Percentiles rank a stretch among this genome's conserved stretches.
Evolutionary conservation across 1,284 basidiomycete genomes (phyloP).

Genomic region (Mycosarcoma maydis): DNA sequence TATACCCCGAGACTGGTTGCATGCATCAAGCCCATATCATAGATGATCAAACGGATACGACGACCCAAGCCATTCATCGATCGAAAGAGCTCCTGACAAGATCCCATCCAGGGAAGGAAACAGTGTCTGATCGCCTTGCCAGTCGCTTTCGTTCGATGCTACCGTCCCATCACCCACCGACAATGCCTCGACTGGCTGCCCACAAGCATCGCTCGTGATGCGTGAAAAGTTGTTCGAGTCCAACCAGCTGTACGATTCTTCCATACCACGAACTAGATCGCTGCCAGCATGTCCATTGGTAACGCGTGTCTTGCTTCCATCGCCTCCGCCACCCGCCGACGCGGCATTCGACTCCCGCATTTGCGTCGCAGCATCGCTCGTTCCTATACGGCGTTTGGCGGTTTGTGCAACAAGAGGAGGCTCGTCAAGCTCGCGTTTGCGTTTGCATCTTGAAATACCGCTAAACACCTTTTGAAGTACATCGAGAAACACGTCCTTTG

Average conservation of each 20-base stretch:
- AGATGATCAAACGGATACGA: constrained; percentile 41
- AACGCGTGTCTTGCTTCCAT: background rate
- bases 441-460: constrained; percentile 15
- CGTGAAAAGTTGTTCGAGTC: constrained; percentile 9
- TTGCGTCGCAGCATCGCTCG: constrained; percentile 13
- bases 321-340: constrained; percentile 6
- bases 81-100: constrained; percentile 33
- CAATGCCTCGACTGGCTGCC: constrained; percentile 8
- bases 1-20: no score
- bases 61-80: constrained; percentile 47
- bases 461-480: constrained; percentile 28
- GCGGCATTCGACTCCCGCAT: constrained; percentile 33
- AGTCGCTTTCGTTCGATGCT: constrained; percentile 31
- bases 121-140: constrained; percentile 34
- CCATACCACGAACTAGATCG: constrained; percentile 1
- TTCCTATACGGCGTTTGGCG: constrained; percentile 8
- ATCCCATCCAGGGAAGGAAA: constrained; percentile 41
- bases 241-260: constrained; percentile 27
- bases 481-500: constrained; percentile 40
- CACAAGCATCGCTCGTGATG: constrained; percentile 1
- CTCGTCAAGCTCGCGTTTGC: constrained; percentile 20
- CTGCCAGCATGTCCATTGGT: background rate
- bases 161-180: constrained; percentile 24
- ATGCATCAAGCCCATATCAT: no score
- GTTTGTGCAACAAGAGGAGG: constrained; percentile 4